Evolutionary conservation across 257 asterid species (phyloP), one percentile per base, ranked within the genome.

Genomic region (Voacanga thouarsii): DNA sequence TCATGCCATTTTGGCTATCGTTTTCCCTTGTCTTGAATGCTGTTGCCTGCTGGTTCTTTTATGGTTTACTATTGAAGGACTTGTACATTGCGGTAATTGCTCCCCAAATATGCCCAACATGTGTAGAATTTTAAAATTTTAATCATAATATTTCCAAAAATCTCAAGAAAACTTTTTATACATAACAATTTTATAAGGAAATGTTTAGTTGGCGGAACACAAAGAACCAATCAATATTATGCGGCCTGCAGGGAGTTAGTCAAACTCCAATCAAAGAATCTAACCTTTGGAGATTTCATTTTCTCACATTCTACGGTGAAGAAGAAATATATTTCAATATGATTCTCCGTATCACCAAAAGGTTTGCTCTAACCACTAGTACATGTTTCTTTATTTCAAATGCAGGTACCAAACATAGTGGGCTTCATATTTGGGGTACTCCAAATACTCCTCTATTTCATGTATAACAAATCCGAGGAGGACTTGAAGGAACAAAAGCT

Each of bases 31-130:
- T 89, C 10, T 6, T 87, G 30, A 87, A 85, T 51, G 89, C 92
- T 15, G 82, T 88, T 28, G 78, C 80, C 72, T n/a, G n/a, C n/a
- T 91, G 96, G 94, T 89, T 88, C 82, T 82, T 85, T 74, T 91
- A 89, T 37, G 96, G 97, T 26, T 77, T 91, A 69, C 82, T 91
- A 16, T 82, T 86, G 68, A 88, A 84, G 80, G 94, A 91, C 81
- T 26, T 82, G 18, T 80, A 85, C 37, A 76, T 89, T 61, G 82
- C 88, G 78, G 94, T 89, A 86, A 87, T 76, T 79, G 7, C 10
- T 51, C 21, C 33, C 59, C 66, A 2, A 56, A 30, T 72, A n/a
- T 68, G 0, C 0, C 15, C 18, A 53, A 19, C 8, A 63, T 65
- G 33, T 51, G 37, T 33, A 33, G 37, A 33, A 33, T 33, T 33